Percentiles rank a stretch among this genome's conserved stretches.
Evolutionary conservation across 2,329 filamentous ascomycete genomes (phyloP).

Genomic region (Phaeophleospora eucalypticola): DNA sequence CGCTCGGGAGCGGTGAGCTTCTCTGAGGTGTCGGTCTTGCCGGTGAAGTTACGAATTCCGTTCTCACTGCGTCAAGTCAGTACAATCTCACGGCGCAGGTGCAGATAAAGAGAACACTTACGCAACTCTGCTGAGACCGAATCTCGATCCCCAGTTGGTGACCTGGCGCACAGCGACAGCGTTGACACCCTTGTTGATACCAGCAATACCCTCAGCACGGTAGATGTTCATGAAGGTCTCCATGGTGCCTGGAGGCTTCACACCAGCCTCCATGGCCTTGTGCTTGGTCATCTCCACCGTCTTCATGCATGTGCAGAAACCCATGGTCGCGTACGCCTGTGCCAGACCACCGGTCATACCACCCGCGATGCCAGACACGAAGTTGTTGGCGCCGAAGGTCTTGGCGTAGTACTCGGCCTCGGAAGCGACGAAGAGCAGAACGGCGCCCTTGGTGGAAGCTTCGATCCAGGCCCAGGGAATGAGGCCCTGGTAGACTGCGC

Average conservation of each 20-base stretch:
- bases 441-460: constrained; percentile 97
- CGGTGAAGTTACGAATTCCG: constrained; percentile 72
- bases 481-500: constrained; percentile 92
- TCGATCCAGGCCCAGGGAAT: constrained; percentile 99
- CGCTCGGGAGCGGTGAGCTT: constrained; percentile 81
- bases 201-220: constrained; percentile 83
- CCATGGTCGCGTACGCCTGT: constrained; percentile 99
- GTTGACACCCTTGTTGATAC: constrained; percentile 98
- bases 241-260: constrained; percentile 85
- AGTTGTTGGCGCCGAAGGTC: constrained; percentile 71
- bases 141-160: constrained; percentile 98
- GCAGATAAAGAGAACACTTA: constrained; percentile 17
- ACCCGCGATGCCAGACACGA: constrained; percentile 81
- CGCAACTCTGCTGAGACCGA: constrained; percentile 86
- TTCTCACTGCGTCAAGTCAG: constrained; percentile 53
- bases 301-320: constrained; percentile 99
- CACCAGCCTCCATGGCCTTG: constrained; percentile 80
- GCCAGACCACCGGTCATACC: constrained; percentile 93
- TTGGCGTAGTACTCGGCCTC: constrained; percentile 96
- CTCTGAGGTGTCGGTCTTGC: constrained; percentile 69
- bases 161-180: constrained; percentile 98
- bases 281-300: constrained; percentile 99
- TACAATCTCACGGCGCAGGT: neutral
- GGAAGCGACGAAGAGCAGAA: constrained; percentile 97
- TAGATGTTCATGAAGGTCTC: constrained; percentile 97